Conservation (phyloP, 352 stramenopile species). For the Lagenidium sp. region DNA sequence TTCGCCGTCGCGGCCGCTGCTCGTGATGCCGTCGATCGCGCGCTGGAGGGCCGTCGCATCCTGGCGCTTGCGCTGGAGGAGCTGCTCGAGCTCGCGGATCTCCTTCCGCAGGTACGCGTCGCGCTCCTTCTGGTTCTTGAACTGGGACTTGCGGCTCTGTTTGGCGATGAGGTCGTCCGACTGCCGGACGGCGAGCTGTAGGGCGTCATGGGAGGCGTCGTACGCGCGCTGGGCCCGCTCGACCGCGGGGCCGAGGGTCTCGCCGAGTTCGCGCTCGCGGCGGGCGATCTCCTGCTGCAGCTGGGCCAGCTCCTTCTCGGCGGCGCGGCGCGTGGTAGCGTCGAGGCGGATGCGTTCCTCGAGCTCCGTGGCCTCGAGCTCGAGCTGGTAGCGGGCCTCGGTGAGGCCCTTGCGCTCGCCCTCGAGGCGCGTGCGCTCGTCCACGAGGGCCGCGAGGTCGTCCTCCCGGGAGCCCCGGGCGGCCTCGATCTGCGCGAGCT, state of each 20-base stretch:
- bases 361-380: slow-evolving; percentile 75
- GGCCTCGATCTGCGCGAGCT: slow-evolving; percentile 46
- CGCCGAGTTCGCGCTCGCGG: slow-evolving; percentile 38
- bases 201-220: slow-evolving; percentile 72
- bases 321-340: slow-evolving; percentile 22
- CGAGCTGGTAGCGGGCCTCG: slow-evolving; percentile 64
- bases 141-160: slow-evolving; percentile 94
- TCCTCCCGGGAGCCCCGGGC: slow-evolving; percentile 30
- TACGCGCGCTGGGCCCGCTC: slow-evolving; percentile 48
- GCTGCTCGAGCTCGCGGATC: slow-evolving; percentile 53
- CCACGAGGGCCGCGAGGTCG: slow-evolving; percentile 37
- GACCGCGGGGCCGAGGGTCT: slow-evolving; percentile 44
- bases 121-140: slow-evolving; percentile 88
- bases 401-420: slow-evolving; percentile 73
- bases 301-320: slow-evolving; percentile 39
- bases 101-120: slow-evolving; percentile 80
- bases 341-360: slow-evolving; percentile 47
- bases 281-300: slow-evolving; percentile 47
- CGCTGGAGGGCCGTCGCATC: slow-evolving; percentile 31
- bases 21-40: slow-evolving; percentile 31
- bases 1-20: slow-evolving; percentile 32
- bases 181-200: slow-evolving; percentile 46
- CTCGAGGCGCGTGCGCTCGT: slow-evolving; percentile 44
- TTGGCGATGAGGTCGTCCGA: slow-evolving; percentile 93
- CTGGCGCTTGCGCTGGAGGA: slow-evolving; percentile 48